Evolutionary conservation across 202 grass and related monocot species (phyloP).

Genomic region (Brachypodium distachyon): DNA sequence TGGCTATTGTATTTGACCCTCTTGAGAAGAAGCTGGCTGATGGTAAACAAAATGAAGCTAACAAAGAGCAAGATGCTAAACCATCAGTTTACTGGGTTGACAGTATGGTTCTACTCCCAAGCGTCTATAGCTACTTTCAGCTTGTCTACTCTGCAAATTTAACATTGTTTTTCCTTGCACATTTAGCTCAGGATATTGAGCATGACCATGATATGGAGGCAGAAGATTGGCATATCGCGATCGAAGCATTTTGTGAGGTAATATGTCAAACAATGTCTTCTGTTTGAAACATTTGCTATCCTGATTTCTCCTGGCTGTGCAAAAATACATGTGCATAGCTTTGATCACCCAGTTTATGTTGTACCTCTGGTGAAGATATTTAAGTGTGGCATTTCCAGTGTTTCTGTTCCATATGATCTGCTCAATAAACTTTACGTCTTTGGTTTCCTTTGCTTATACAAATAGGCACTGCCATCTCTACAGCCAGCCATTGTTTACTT

Average conservation of each 20-base stretch:
- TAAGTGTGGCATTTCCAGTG: not conserved
- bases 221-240: slow-evolving; percentile 78
- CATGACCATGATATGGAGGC: slow-evolving; percentile 56
- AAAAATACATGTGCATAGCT: slow-evolving; percentile 8
- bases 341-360: not conserved
- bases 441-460: slow-evolving; percentile 7
- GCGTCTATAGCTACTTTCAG: not conserved
- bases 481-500: slow-evolving; percentile 89
- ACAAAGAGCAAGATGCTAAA: slow-evolving; percentile 38
- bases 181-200: slow-evolving; percentile 78
- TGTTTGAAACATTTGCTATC: not conserved
- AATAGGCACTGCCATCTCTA: slow-evolving; percentile 66
- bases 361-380: not conserved
- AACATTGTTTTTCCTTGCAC: not conserved
- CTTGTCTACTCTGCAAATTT: slow-evolving; percentile 8
- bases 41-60: slow-evolving; percentile 32
- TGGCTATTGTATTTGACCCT: slow-evolving; percentile 82
- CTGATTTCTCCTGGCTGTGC: not conserved
- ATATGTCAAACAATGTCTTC: slow-evolving; percentile 9
- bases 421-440: slow-evolving; percentile 7
- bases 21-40: slow-evolving; percentile 39
- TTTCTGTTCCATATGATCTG: not conserved
- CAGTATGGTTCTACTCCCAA: slow-evolving; percentile 54
- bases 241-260: slow-evolving; percentile 90
- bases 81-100: slow-evolving; percentile 69